Percentiles rank a stretch among this genome's conserved stretches.
Evolutionary conservation across 1,284 basidiomycete species (phyloP).

Genomic region (Hemileia vastatrix): DNA sequence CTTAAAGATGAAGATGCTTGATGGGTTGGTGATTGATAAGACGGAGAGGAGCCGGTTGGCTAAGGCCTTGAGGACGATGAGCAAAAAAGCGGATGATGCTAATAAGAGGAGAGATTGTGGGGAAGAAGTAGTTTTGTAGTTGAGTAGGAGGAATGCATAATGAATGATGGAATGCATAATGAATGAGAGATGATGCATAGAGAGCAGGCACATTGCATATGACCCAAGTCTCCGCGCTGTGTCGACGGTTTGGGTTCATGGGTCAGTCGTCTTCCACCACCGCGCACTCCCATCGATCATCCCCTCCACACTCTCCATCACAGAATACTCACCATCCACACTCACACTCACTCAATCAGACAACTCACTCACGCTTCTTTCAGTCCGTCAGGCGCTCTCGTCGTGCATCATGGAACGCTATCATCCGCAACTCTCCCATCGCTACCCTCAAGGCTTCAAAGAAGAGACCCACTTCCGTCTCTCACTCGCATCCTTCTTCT

Average conservation of each 20-base stretch:
- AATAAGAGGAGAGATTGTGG: neutral
- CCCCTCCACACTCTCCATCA: no score
- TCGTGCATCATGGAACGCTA: neutral
- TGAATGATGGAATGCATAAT: neutral
- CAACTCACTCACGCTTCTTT: constrained; percentile 2
- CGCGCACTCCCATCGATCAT: no score
- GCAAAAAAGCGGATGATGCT: constrained; percentile 22
- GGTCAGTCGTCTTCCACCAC: neutral
- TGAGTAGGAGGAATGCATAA: neutral
- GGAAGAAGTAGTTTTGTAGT: neutral
- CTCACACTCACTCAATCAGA: neutral
- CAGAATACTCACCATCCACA: no score
- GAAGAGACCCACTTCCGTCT: neutral
- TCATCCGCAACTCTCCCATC: neutral
- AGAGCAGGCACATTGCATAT: neutral
- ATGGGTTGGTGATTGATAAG: constrained; percentile 61
- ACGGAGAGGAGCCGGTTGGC: constrained; percentile 23
- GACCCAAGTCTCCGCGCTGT: neutral
- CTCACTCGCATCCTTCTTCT: neutral
- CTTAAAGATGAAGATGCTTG: constrained; percentile 58
- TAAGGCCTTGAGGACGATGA: constrained; percentile 24
- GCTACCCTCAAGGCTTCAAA: no score
- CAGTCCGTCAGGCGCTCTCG: neutral
- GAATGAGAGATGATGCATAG: neutral
- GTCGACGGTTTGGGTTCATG: neutral